Conservation (phyloP, 805 yeast genomes). For the Saccharomycopsis guyanensis region DNA sequence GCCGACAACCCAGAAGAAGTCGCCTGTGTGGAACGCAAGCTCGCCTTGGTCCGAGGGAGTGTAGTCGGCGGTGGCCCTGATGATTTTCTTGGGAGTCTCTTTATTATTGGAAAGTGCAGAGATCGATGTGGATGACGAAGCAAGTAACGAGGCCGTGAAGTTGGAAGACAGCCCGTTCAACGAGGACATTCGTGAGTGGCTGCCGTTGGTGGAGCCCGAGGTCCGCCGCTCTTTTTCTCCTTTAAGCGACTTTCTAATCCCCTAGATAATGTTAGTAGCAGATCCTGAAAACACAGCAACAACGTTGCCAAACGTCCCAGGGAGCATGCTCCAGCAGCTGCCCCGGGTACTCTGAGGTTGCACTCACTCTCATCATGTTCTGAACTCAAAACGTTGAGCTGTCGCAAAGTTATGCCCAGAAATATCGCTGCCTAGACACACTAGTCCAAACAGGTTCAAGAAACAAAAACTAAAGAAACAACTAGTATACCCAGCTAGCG, state of each 20-base stretch:
- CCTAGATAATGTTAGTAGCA: conserved; percentile 24
- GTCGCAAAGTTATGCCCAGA: too few relatives aligned
- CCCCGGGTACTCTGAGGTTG: too few relatives aligned
- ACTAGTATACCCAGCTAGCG: too few relatives aligned
- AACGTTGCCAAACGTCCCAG: too few relatives aligned
- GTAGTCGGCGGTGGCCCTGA: conserved; percentile 74
- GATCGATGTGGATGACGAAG: conserved; percentile 11
- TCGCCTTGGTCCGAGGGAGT: conserved; percentile 52
- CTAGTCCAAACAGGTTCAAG: too few relatives aligned
- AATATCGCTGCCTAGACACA: too few relatives aligned
- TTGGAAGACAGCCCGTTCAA: conserved; percentile 21
- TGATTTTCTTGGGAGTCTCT: conserved; percentile 70
- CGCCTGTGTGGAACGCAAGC: conserved; percentile 70
- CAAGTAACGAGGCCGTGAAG: conserved; percentile 24
- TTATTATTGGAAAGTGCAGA: conserved; percentile 20
- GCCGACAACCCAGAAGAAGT: conserved; percentile 75
- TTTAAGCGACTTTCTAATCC: conserved; percentile 28
- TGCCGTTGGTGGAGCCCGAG: conserved; percentile 9
- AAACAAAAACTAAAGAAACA: too few relatives aligned
- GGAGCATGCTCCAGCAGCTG: too few relatives aligned
- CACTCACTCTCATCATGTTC: too few relatives aligned
- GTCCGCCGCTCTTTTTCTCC: conserved; percentile 25
- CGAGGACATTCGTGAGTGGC: conserved; percentile 19
- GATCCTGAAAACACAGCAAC: too few relatives aligned
- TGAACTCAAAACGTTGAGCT: too few relatives aligned